These are phyloP conservation scores for Trametes coccinea DNA, from an alignment of 768 basidiomycete species.

Conservation along the genomic window DNA sequence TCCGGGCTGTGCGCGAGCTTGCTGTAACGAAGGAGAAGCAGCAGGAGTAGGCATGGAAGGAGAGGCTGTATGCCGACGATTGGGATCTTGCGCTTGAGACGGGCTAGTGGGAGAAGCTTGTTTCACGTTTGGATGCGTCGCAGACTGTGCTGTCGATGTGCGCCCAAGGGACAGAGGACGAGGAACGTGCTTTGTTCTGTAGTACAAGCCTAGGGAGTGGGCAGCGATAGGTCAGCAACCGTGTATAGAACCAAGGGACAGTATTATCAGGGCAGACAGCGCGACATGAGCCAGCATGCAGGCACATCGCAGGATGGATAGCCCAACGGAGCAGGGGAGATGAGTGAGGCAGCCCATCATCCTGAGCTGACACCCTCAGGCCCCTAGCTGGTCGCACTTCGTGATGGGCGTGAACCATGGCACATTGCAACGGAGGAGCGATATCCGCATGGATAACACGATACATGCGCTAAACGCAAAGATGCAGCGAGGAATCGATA, in stretches of 20 bases:
- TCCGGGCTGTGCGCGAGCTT: conserved; percentile 17
- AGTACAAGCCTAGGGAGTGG: conserved; percentile 68
- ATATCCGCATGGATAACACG: conserved; percentile 23
- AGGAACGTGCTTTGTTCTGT: conserved; percentile 77
- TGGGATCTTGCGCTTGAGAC: conserved; percentile 10
- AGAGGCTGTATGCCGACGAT: conserved; percentile 22
- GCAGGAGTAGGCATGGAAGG: conserved; percentile 29
- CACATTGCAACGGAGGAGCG: conserved; percentile 17
- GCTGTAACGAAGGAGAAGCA: conserved; percentile 23
- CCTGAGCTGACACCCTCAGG: conserved; percentile 10
- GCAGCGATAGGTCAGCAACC: conserved; percentile 33
- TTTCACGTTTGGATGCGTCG: conserved; percentile 34
- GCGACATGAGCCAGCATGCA: conserved; percentile 25
- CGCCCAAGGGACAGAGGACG: conserved; percentile 62
- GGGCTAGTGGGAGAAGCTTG: conserved; percentile 28
- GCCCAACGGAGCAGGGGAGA: conserved; percentile 8
- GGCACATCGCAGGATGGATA: conserved; percentile 20
- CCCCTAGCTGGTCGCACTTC: conserved; percentile 1
- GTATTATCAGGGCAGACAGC: conserved; percentile 23
- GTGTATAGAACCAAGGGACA: conserved; percentile 28
- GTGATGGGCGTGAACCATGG: conserved; percentile 15
- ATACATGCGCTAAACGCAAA: conserved; percentile 27
- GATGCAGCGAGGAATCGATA: conserved; percentile 31
- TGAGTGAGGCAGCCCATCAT: conserved; percentile 8
- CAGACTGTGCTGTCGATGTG: conserved; percentile 27